Conservation (phyloP, 1,139 yeast genomes). For the Lizanozyma gosingica region DNA sequence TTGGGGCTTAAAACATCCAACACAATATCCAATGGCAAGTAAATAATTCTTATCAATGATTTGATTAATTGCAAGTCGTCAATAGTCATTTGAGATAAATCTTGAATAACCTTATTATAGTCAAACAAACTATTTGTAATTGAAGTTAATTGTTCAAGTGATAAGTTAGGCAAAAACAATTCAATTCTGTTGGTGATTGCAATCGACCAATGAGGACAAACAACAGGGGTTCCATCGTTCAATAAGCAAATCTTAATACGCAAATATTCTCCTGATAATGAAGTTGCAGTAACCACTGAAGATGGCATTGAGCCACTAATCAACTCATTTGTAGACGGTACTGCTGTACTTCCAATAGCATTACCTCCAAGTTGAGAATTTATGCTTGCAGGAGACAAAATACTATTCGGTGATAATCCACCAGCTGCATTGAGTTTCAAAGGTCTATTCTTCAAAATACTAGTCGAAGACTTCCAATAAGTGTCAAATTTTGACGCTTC, state of each 20-base stretch:
- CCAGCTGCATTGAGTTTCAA: constrained; percentile 30
- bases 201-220: constrained; percentile 64
- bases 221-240: constrained; percentile 80
- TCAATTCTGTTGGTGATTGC: constrained; percentile 46
- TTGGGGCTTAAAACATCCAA: constrained; percentile 45
- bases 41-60: constrained; percentile 33
- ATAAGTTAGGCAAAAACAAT: constrained; percentile 24
- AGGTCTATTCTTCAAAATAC: constrained; percentile 24
- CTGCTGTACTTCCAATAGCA: constrained; percentile 4
- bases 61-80: constrained; percentile 30
- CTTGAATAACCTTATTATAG: constrained; percentile 33
- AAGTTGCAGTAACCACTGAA: constrained; percentile 86
- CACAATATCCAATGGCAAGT: constrained; percentile 57
- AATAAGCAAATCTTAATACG: constrained; percentile 64
- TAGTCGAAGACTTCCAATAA: constrained; percentile 85
- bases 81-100: constrained; percentile 28
- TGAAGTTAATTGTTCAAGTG: constrained; percentile 32
- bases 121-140: constrained; percentile 36
- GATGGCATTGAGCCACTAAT: constrained; percentile 24
- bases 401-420: constrained; percentile 35
- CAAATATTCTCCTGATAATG: constrained; percentile 73
- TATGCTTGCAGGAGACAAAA: constrained; percentile 23
- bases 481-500: constrained; percentile 93
- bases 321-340: constrained; percentile 12
- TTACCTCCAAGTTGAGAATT: constrained; percentile 8